Base-by-base conservation (phyloP, 352 stramenopile species). In the Phytophthora hibernalis region DNA sequence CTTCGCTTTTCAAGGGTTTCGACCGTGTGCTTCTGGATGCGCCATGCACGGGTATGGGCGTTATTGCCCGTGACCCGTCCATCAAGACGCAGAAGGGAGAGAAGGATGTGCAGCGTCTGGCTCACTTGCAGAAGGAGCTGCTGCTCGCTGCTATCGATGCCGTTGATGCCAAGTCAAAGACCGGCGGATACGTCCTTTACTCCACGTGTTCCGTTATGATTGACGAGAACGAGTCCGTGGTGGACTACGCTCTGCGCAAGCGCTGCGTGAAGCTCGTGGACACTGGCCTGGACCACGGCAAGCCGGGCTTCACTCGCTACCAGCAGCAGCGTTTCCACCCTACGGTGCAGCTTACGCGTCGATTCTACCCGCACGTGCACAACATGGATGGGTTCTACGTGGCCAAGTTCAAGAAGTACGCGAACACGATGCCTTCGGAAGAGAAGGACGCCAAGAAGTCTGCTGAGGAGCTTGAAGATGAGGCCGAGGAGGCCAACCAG, bases 321-420 rank as follows among this genome's bases (percentile, higher is more conserved):
- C 92, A 98, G 73, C 90, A 99, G 70, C 96, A 98, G 67, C 86
- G 97, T 55, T 99, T 99, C 85, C 98, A 99, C 82, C 98, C 97
- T 20, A 98, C 93, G 18, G 73, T 99, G 65, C 84, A 87, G 20
- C 81, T 99, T 40, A 99, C 97, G 37, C 77, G 96, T 31, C 87
- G 98, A 54, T 99, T 99, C 74, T 99, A 99, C 83, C 98, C 98
- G 40, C 98, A 99, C 74, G 97, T 97, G 69, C 98, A 99, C 87
- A 99, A 99, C 83, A 99, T 99, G 97, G 98, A 99, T 80, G 98
- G 98, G 37, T 99, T 99, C 80, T 99, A 98, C 80, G 97, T 99
- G 30, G 97, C 96, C 37, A 99, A 99, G 84, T 97, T 99, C 52
- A 97, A 99, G 73, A 99, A 99, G 82, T 94, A 98, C 44, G 97